Conservation (phyloP, 2,329 filamentous ascomycete species). For the Penicillium sp. region DNA sequence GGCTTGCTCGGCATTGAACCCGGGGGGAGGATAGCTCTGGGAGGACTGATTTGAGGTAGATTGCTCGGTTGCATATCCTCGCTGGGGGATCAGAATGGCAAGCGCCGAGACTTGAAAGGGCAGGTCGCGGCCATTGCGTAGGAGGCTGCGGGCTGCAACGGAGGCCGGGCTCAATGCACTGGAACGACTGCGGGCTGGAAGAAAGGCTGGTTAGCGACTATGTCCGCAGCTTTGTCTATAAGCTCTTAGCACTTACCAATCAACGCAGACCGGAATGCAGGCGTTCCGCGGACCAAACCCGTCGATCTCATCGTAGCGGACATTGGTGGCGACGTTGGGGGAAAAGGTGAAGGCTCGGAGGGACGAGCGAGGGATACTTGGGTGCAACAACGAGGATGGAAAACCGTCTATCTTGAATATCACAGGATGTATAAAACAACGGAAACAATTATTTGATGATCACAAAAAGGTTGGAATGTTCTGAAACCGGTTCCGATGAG, state of each 20-base stretch:
- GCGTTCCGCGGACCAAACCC: conserved; percentile 37
- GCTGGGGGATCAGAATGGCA: conserved; percentile 54
- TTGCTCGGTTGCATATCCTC: conserved; percentile 56
- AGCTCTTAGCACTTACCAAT: conserved; percentile 23
- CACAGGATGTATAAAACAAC: conserved; percentile 9
- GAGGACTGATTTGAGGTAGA: conserved; percentile 45
- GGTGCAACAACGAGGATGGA: conserved; percentile 16
- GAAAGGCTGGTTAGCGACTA: conserved; percentile 2
- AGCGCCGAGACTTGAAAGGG: conserved; percentile 54
- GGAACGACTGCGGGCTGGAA: conserved; percentile 33
- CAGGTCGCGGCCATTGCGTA: conserved; percentile 37
- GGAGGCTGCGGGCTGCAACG: conserved; percentile 32
- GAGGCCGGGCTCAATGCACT: conserved; percentile 29
- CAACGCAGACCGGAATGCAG: conserved; percentile 31
- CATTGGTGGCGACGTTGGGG: conserved; percentile 33
- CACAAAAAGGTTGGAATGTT: conserved; percentile 6
- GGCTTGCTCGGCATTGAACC: conserved; percentile 85
- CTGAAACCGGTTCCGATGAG: conserved; percentile 9
- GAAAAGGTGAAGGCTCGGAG: conserved; percentile 23
- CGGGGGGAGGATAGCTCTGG: conserved; percentile 70
- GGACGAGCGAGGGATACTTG: conserved; percentile 20
- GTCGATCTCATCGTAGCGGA: conserved; percentile 41
- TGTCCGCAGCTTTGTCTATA: no score
- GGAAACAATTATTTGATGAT: conserved; percentile 2
- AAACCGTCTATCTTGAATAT: conserved; percentile 3